A percentile compares a stretch with the other conserved stretches of the same genome.
phyloP scores from a whole-genome alignment of 2,329 filamentous ascomycete species.

The Phialocephala subalpina region DNA sequence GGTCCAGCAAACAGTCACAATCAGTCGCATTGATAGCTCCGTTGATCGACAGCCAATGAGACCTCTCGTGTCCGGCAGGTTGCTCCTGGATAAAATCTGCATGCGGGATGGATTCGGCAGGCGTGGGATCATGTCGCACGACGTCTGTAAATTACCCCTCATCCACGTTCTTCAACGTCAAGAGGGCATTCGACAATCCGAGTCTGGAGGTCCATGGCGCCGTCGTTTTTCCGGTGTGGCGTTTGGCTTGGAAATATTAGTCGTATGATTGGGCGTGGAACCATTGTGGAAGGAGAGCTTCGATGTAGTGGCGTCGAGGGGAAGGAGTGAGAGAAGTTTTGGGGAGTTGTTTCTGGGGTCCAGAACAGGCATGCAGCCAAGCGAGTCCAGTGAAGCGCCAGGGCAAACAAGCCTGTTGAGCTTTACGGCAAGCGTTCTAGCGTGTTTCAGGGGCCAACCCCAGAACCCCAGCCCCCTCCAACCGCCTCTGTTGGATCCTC shows the following conservation, averaged over 20 bases:
- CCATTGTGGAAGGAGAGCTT: neutral
- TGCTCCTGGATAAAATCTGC: neutral
- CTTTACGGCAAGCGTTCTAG: neutral
- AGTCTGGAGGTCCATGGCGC: neutral
- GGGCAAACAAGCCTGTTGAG: too few species aligned
- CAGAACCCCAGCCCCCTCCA: neutral
- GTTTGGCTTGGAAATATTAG: neutral
- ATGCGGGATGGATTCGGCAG: slow-evolving; percentile 1
- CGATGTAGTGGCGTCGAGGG: neutral
- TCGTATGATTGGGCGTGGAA: slow-evolving; percentile 3
- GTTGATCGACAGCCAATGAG: neutral
- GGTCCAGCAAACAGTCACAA: neutral
- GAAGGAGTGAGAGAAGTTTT: neutral
- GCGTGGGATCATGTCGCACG: neutral
- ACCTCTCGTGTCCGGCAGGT: neutral
- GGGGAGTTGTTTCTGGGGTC: neutral
- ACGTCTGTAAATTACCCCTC: neutral
- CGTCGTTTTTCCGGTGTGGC: neutral
- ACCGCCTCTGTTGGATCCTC: neutral
- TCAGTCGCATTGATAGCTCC: neutral
- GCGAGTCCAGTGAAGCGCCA: slow-evolving; percentile 2
- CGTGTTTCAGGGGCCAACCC: neutral
- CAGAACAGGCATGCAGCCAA: neutral
- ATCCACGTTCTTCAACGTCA: slow-evolving; percentile 5
- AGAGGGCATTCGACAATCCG: slow-evolving; percentile 7